phyloP scores from a whole-genome alignment of 73 alveolate species.

The Paramecium pentaurelia region DNA sequence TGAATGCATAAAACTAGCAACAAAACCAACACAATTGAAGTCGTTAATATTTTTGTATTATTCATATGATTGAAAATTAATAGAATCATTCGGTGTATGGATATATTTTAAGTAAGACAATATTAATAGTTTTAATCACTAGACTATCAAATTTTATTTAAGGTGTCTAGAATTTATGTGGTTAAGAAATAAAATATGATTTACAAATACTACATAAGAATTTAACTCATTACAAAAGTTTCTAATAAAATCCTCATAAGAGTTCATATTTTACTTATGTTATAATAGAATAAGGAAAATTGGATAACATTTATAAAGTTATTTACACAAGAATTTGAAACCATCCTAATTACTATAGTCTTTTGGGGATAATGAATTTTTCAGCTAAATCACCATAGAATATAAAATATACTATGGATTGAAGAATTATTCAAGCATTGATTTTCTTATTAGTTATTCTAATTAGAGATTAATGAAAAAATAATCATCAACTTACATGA shows the following conservation, averaged over 20 bases:
- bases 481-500: no score
- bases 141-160: not conserved
- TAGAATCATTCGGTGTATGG: not conserved
- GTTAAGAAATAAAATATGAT: not conserved
- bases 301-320: not conserved
- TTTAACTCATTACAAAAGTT: not conserved
- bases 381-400: conserved; percentile 18
- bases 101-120: not conserved
- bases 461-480: no score
- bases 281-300: not conserved
- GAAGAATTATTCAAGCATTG: not conserved
- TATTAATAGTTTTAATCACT: not conserved
- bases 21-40: not conserved
- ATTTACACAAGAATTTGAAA: not conserved
- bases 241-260: conserved; percentile 35
- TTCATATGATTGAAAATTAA: not conserved
- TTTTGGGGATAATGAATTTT: not conserved
- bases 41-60: not conserved
- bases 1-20: not conserved
- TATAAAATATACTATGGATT: not conserved
- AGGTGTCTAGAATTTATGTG: not conserved
- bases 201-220: not conserved
- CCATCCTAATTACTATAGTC: not conserved
- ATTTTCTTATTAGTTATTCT: not conserved
- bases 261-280: not conserved